Base-by-base conservation (phyloP, 208 protist genomes). In the Crithidia sp. region DNA sequence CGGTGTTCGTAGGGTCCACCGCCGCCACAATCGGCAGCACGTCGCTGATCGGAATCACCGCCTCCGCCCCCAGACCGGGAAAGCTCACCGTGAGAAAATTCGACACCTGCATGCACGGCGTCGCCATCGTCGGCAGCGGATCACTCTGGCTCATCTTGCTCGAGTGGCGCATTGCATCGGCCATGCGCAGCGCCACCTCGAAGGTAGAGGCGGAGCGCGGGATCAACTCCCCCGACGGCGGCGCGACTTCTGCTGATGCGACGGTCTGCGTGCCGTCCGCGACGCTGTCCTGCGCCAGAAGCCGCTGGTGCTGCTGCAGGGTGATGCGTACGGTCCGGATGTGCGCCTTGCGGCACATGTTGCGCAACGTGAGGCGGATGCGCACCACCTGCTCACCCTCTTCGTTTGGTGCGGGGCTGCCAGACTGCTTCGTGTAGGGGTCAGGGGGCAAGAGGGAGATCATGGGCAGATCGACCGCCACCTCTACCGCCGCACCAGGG, bases 71-170 rank as follows among this genome's bases (percentile, higher is more conserved):
- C 7, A 72, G 36, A 6, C 54, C 67, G 4, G 80, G 80, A 37
- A 85, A 77, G n/a, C 12, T 71, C 0, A 85, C 37, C 0, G 60
- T 67, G 14, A 78, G 8, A 3, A 79, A 52, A 61, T 76, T 76
- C 0, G 44, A 53, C 47, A 61, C 71, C 58, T 85, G 62, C 45
- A 81, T 54, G 44, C 71, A 81, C 41, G 58, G 56, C 14, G 74
- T 85, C 19, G 55, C 43, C 45, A 85, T 62, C 43, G 75, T 72
- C 8, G 80, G 80, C 37, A 79, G 44, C 45, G 71, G 69, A 13
- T 47, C 16, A 19, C 56, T 37, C 3, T 19, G 2, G 4, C 49
- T 28, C 68, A 68, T 64, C 28, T 53, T 17, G 0, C 7, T 53
- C 8, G 55, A 7, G 41, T 69, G 58, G 7, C 54, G 66, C 66